Evolutionary conservation across 345 rosid species (phyloP), one percentile per base, ranked within the genome.

Genomic region (Physaria fendleri): DNA sequence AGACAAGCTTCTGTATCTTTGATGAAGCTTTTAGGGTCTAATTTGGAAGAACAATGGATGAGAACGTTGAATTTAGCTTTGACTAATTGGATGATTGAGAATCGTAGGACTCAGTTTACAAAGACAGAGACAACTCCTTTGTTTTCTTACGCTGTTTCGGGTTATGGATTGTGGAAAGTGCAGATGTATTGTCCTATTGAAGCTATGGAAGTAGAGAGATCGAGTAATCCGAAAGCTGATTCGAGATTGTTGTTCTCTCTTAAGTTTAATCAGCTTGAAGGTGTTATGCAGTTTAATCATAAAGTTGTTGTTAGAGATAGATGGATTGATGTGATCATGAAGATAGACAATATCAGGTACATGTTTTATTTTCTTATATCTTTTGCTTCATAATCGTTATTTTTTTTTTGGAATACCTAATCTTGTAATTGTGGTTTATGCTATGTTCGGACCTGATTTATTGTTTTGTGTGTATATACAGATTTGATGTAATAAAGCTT

Each of bases 41-140:
- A 88, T 59, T 43, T 91, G 8, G 98, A 88, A 64, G 96, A 85
- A 66, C 85, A 81, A 33, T 88, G 98, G 96, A 88, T 85, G 92
- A 69, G 90, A 56, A 79, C 98, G 0, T 29, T 84, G 25, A 84
- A 85, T 72, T 83, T 91, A 28, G 90, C 96, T 0, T 76, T 84
- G 8, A 91, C 96, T 3, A 88, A 83, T 35, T 88, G 95, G 96
- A 81, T 82, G 28, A 49, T 51, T 0, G 95, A 88, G 79, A 64
- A 67, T 9, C 69, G 57, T 49, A 13, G 51, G n/a, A 2, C 9
- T 24, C 53, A 40, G 16, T 28, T 28, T 4, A 50, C 39, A 45
- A 74, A 35, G 40, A 28, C 30, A 4, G 22, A 68, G 34, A 79
- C 64, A 22, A 81, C 85, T 4, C 79, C 88, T 0, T 52, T 85